Evolutionary conservation across 805 yeast genomes (phyloP).

Genomic region (Nematodospora valgi): DNA sequence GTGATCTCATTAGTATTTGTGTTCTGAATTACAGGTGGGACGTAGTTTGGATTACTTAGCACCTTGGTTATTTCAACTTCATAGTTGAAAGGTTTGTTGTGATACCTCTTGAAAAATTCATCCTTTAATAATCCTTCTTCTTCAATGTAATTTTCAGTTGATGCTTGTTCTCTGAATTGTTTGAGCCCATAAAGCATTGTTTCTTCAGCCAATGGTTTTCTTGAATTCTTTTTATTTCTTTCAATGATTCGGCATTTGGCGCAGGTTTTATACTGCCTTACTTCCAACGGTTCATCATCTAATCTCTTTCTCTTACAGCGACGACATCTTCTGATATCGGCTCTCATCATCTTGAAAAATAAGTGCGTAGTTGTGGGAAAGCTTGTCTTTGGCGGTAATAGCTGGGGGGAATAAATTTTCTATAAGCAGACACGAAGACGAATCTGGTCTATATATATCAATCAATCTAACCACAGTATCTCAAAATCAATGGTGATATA

Average conservation of each 20-base stretch:
- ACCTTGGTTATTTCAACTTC: constrained; percentile 11
- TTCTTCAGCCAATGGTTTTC: constrained; percentile 45
- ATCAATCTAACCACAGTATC: too few species aligned
- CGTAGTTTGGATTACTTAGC: constrained; percentile 11
- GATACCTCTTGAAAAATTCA: constrained; percentile 12
- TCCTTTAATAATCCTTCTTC: constrained; percentile 23
- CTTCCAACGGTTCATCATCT: constrained; percentile 54
- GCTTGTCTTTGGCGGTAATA: too few species aligned
- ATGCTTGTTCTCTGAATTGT: constrained; percentile 40
- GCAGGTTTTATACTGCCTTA: constrained; percentile 54
- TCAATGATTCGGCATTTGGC: constrained; percentile 57
- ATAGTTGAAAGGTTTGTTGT: constrained; percentile 14
- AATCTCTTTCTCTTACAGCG: constrained; percentile 56
- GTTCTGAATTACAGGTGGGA: constrained; percentile 10
- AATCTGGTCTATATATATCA: too few species aligned
- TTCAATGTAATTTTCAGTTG: constrained; percentile 28
- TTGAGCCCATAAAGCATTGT: constrained; percentile 45
- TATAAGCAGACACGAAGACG: too few species aligned
- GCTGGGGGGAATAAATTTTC: too few species aligned
- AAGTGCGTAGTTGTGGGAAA: background rate
- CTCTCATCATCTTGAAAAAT: constrained; percentile 6
- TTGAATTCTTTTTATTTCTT: constrained; percentile 41
- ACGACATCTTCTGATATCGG: constrained; percentile 43
- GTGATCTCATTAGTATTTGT: constrained; percentile 6
- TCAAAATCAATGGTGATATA: too few species aligned